phyloP scores from a whole-genome alignment of 805 yeast species.

The Lipomyces starkeyi region DNA sequence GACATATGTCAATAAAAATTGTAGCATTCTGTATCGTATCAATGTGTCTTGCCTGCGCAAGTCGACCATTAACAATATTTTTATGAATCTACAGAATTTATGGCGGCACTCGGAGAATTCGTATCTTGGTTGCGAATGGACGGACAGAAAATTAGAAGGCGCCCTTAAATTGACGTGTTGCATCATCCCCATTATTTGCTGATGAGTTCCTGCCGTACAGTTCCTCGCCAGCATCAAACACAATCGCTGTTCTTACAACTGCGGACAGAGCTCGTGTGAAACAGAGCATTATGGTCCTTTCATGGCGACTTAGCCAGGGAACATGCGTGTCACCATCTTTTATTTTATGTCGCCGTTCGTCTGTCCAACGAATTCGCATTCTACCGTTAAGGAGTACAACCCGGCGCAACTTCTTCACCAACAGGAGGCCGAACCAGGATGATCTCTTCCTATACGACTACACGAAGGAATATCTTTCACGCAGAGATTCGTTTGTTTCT shows the following conservation, averaged over 20 bases:
- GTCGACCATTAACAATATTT: too few relatives aligned
- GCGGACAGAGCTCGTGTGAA: neutral
- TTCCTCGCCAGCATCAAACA: too few relatives aligned
- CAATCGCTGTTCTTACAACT: neutral
- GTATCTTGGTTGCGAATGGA: neutral
- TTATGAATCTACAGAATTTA: too few relatives aligned
- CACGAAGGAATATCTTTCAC: neutral
- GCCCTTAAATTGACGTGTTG: too few relatives aligned
- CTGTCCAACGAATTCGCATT: neutral
- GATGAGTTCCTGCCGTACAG: too few relatives aligned
- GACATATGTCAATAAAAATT: too few relatives aligned
- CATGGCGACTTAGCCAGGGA: constrained; percentile 1
- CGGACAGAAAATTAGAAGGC: neutral
- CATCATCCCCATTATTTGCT: neutral
- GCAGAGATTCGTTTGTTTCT: neutral
- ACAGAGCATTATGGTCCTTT: neutral
- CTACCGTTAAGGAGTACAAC: neutral
- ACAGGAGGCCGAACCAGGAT: neutral
- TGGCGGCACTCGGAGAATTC: neutral
- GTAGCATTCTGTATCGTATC: neutral
- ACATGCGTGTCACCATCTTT: neutral
- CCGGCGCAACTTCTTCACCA: neutral
- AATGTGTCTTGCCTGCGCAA: too few relatives aligned
- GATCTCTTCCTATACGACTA: constrained; percentile 5
- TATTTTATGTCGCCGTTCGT: neutral